A percentile compares a stretch with the other conserved stretches of the same genome.
These are phyloP conservation scores for Ramalina intermedia DNA, from an alignment of 495 filamentous ascomycete genomes.

Conservation along the genomic window DNA sequence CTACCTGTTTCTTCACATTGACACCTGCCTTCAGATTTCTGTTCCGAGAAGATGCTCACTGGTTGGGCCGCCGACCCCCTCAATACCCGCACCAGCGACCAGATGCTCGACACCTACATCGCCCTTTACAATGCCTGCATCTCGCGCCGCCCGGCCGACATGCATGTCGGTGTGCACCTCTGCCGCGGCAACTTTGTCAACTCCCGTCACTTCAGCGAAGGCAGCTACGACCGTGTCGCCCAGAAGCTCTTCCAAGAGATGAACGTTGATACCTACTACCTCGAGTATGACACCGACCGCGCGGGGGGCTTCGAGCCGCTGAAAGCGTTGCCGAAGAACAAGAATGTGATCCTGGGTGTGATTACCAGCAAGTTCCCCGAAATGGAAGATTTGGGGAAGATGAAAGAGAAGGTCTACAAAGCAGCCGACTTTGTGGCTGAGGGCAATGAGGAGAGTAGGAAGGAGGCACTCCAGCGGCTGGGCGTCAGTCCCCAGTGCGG, in stretches of 20 bases:
- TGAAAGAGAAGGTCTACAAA: constrained; percentile 50
- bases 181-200: constrained; percentile 74
- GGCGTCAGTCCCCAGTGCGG: constrained; percentile 68
- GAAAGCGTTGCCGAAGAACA: constrained; percentile 52
- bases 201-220: constrained; percentile 65
- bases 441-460: constrained; percentile 44
- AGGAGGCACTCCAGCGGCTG: constrained; percentile 54
- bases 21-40: constrained; percentile 43
- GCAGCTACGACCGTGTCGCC: constrained; percentile 68
- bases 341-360: constrained; percentile 63
- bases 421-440: constrained; percentile 60
- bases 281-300: constrained; percentile 68
- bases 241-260: constrained; percentile 64
- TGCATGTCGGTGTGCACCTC: constrained; percentile 64
- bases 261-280: constrained; percentile 65
- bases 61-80: constrained; percentile 46
- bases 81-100: constrained; percentile 44
- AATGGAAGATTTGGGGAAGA: constrained; percentile 59
- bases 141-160: constrained; percentile 44
- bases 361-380: constrained; percentile 60
- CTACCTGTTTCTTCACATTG: not conserved
- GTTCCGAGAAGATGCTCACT: constrained; percentile 56
- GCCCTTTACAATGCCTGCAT: constrained; percentile 62
- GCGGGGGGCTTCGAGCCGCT: constrained; percentile 70
- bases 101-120: constrained; percentile 61